Percentiles rank a stretch among this genome's conserved stretches.
These are phyloP conservation scores for Diaporthe longicolla DNA, from an alignment of 2,329 filamentous ascomycete genomes.

Conservation along the genomic window DNA sequence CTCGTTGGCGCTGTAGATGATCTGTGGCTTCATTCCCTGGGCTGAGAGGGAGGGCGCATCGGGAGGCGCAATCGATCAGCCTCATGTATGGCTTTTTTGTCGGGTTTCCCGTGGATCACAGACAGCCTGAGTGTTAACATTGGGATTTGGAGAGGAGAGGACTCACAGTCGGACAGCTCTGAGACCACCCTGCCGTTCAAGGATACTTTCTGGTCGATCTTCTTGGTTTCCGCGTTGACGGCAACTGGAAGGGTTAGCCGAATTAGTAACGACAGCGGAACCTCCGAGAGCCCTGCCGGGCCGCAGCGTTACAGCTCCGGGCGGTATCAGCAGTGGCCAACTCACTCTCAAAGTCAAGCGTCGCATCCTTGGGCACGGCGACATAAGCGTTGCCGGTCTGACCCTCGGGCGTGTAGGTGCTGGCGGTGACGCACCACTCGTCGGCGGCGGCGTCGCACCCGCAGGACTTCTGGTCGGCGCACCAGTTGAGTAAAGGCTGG, in stretches of 20 bases:
- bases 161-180: conserved; percentile 36
- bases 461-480: conserved; percentile 17
- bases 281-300: too few relatives aligned
- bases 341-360: conserved; percentile 39
- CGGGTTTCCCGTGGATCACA: not conserved
- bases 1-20: conserved; percentile 41
- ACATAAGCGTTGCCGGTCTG: conserved; percentile 34
- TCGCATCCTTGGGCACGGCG: conserved; percentile 27
- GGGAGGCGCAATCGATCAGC: not conserved
- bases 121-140: not conserved
- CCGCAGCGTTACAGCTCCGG: too few relatives aligned
- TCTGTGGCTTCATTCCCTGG: conserved; percentile 40
- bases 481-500: conserved; percentile 43
- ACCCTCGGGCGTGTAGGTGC: conserved; percentile 38
- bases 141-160: not conserved
- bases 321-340: not conserved
- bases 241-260: not conserved
- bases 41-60: not conserved
- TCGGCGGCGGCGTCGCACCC: conserved; percentile 31
- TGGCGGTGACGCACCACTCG: conserved; percentile 39
- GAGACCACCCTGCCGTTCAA: conserved; percentile 41
- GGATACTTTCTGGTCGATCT: conserved; percentile 40
- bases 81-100: not conserved
- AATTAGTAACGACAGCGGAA: not conserved
- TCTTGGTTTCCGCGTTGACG: conserved; percentile 27